Base-by-base conservation (phyloP, 257 asterid species). In the Solanum habrochaites region DNA sequence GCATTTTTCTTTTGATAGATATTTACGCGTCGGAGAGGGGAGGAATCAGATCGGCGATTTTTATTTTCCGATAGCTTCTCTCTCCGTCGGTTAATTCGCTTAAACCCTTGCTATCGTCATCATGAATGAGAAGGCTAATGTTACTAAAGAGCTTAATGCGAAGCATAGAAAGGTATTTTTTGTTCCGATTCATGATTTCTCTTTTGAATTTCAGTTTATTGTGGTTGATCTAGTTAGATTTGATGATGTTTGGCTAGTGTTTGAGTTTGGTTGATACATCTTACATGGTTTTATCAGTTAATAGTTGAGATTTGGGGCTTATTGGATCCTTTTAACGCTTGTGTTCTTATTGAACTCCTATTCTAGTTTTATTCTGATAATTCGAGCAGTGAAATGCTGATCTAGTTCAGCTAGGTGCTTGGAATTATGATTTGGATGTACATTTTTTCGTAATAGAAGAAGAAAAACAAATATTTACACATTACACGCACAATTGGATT, bases 41-140 rank as follows among this genome's bases (percentile, higher is more conserved):
- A 87, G 90, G 89, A 89, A 86, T 78, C 74, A 86, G 90, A 88
- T 86, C 89, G 23, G 32, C 66, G 29, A 91, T 89, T 89, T 35
- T 83, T 13, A 31, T 71, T 71, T 71, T 35, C 49, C 86, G 31
- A 23, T 86, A 90, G 20, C 86, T 88, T 85, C 89, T 82, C 74
- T 60, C 81, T 62, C 67, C 80, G 58, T 29, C 47, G 67, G 69
- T 18, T 45, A 37, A 85, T 11, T 29, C 20, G 40, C 27, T 56
- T 25, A 85, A 29, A 67, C 25, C 70, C 45, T 29, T 78, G 31
- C 45, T 37, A 31, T 71, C 40, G 31, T 85, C 93, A 82, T 93
- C 92, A 97, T 97, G 99, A 97, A 97, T 66, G 95, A 92, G 95
- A 97, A 97, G 90, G 99, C 99, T 73, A 91, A 87, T 91, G 99